A percentile compares a stretch with the other conserved stretches of the same genome.
Evolutionary conservation across 1,284 basidiomycete species (phyloP).

Genomic region (Ceratobasidium sp.): DNA sequence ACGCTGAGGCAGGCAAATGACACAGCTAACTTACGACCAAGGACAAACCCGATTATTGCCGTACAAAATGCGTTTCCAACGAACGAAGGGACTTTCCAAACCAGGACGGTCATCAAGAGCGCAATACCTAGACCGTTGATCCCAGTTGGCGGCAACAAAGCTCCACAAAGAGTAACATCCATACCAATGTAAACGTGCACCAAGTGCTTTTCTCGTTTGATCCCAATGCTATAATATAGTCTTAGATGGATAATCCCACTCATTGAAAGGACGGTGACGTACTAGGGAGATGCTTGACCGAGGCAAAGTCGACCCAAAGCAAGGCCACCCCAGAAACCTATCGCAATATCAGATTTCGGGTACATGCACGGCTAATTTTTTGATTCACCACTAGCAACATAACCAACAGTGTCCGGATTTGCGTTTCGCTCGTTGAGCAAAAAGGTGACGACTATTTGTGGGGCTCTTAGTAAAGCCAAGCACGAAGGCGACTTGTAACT

Average conservation of each 20-base stretch:
- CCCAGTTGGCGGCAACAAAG: neutral
- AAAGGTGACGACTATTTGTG: conserved; percentile 16
- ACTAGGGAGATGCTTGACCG: conserved; percentile 57
- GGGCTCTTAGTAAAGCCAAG: neutral
- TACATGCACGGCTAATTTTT: neutral
- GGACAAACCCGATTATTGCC: conserved; percentile 45
- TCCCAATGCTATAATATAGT: conserved; percentile 32
- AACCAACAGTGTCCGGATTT: conserved; percentile 61
- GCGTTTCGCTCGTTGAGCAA: conserved; percentile 52
- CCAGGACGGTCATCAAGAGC: conserved; percentile 60
- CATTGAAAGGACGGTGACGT: conserved; percentile 37
- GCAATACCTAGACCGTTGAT: conserved; percentile 51
- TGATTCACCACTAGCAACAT: conserved; percentile 58
- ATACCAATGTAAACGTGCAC: conserved; percentile 39
- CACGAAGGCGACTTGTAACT: conserved; percentile 38
- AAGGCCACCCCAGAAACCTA: conserved; percentile 61
- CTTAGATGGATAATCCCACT: too few species aligned
- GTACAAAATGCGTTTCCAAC: conserved; percentile 58
- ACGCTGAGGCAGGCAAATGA: too few species aligned
- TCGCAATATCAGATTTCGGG: neutral
- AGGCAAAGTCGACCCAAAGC: conserved; percentile 58
- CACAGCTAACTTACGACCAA: conserved; percentile 48
- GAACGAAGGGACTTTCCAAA: conserved; percentile 61
- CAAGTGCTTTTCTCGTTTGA: conserved; percentile 40
- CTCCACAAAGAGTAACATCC: neutral